phyloP scores from a whole-genome alignment of 2,329 filamentous ascomycete genomes.

The Penicillium sp. region DNA sequence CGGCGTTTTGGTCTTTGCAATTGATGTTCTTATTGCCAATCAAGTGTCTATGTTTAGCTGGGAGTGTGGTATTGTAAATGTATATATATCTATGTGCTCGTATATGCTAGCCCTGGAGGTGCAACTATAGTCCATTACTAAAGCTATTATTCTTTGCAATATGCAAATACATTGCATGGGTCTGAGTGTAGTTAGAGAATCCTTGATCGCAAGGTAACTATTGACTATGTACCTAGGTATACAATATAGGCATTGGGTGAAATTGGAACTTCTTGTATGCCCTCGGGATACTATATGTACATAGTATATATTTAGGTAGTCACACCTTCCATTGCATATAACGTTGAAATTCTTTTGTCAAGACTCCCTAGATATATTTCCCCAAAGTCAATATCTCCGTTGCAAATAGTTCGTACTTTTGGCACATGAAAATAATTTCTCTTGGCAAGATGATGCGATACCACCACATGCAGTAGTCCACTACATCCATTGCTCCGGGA shows the following conservation, averaged over 20 bases:
- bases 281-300: not conserved
- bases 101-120: not conserved
- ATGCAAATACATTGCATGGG: not conserved
- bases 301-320: not conserved
- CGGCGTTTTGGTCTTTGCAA: constrained; percentile 28
- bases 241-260: not conserved
- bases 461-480: not conserved
- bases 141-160: not conserved
- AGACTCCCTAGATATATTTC: not conserved
- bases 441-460: not conserved
- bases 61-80: constrained; percentile 2
- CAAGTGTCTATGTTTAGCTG: not conserved
- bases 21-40: constrained; percentile 4
- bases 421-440: not conserved
- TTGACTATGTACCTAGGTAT: not conserved
- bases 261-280: not conserved
- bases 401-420: not conserved
- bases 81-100: not conserved
- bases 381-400: not conserved
- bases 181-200: too few species aligned
- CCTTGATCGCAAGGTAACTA: too few species aligned
- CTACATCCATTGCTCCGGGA: not conserved
- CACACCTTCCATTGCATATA: not conserved
- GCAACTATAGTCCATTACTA: not conserved
- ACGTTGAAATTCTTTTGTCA: too few species aligned